Evolutionary conservation across 2,329 filamentous ascomycete genomes (phyloP).

Genomic region (Beauveria australis): DNA sequence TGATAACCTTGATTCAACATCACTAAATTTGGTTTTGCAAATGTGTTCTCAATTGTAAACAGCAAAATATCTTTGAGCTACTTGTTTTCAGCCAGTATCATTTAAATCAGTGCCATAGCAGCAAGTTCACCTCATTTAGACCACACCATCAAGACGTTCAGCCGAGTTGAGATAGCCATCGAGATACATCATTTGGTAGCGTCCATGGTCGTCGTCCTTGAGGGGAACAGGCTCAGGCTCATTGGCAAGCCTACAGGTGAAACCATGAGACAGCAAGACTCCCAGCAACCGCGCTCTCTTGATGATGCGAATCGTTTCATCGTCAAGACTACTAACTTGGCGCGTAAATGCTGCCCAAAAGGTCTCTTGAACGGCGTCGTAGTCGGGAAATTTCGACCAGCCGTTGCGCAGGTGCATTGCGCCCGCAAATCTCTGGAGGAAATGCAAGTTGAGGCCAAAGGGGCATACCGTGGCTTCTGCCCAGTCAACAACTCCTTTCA

Average conservation of each 20-base stretch:
- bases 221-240: conserved; percentile 26
- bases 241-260: conserved; percentile 31
- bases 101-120: too few relatives aligned
- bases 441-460: conserved; percentile 31
- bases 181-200: conserved; percentile 29
- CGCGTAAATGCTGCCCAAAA: conserved; percentile 27
- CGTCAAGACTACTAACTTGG: conserved; percentile 22
- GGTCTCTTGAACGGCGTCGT: conserved; percentile 16
- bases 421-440: conserved; percentile 24
- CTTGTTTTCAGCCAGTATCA: too few relatives aligned
- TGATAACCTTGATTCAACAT: too few relatives aligned
- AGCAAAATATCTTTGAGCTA: too few relatives aligned
- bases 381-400: conserved; percentile 26
- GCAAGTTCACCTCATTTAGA: too few relatives aligned
- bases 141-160: conserved; percentile 13
- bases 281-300: conserved; percentile 26
- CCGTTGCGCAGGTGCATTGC: conserved; percentile 28
- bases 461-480: conserved; percentile 31
- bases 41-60: too few relatives aligned
- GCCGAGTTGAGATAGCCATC: conserved; percentile 28
- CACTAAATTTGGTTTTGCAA: too few relatives aligned
- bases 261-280: conserved; percentile 25
- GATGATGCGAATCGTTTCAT: conserved; percentile 19
- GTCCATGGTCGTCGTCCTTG: conserved; percentile 26
- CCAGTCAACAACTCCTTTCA: conserved; percentile 34